These are phyloP conservation scores for Hypoxylon sp. DNA, from an alignment of 2,329 filamentous ascomycete species.

Conservation along the genomic window DNA sequence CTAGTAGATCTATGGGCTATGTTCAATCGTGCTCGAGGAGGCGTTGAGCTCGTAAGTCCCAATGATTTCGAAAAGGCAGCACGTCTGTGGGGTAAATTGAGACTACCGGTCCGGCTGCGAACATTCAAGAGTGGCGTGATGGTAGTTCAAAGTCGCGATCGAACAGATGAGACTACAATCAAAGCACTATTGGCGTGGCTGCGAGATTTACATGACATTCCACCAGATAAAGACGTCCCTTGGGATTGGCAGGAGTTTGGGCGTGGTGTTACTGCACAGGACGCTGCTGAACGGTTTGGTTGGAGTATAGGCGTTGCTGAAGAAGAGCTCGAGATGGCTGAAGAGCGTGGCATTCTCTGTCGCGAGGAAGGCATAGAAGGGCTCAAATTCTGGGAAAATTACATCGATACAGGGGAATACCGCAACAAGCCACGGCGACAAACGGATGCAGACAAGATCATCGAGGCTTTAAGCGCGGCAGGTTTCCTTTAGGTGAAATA, in stretches of 20 bases:
- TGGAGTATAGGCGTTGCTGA: conserved; percentile 98
- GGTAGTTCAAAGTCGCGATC: conserved; percentile 89
- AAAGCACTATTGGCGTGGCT: conserved; percentile 83
- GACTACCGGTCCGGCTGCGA: conserved; percentile 86
- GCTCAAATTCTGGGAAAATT: conserved; percentile 93
- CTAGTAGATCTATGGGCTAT: conserved; percentile 94
- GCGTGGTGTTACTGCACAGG: conserved; percentile 88
- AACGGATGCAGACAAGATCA: conserved; percentile 60
- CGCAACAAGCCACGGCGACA: conserved; percentile 52
- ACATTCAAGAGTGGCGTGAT: conserved; percentile 95
- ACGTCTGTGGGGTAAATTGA: conserved; percentile 87
- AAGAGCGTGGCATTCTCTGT: conserved; percentile 89
- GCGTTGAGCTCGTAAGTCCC: conserved; percentile 94
- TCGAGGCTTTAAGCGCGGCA: conserved; percentile 59
- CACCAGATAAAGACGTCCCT: conserved; percentile 73
- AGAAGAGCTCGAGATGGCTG: conserved; percentile 97
- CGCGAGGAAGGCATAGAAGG: conserved; percentile 94
- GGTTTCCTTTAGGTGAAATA: conserved; percentile 43
- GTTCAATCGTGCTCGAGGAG: conserved; percentile 93
- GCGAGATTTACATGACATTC: conserved; percentile 76
- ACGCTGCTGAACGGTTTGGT: conserved; percentile 89
- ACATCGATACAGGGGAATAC: conserved; percentile 65
- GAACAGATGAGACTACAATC: conserved; percentile 92
- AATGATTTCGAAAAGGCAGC: conserved; percentile 93
- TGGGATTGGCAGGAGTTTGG: conserved; percentile 88